Evolutionary conservation across 495 filamentous ascomycete species (phyloP).

Genomic region (Podospora tetraspora): DNA sequence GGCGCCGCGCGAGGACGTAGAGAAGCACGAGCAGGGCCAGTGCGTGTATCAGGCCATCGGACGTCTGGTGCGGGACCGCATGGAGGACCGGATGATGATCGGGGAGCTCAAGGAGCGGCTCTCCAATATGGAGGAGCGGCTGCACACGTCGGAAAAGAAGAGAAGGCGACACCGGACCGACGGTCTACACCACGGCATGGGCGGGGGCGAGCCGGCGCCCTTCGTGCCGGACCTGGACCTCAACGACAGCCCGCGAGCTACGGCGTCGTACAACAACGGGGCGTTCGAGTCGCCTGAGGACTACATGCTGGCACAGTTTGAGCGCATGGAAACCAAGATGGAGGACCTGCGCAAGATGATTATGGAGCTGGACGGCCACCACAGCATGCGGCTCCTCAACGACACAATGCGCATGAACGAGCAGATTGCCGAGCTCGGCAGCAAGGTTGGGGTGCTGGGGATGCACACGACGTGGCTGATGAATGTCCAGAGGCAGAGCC

Average conservation of each 20-base stretch:
- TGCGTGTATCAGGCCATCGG: slow-evolving; percentile 30
- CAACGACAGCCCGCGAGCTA: slow-evolving; percentile 10
- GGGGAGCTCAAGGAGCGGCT: slow-evolving; percentile 23
- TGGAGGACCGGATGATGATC: slow-evolving; percentile 28
- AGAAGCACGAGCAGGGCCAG: slow-evolving; percentile 23
- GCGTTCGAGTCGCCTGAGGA: slow-evolving; percentile 22
- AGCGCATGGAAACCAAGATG: slow-evolving; percentile 43
- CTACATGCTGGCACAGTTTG: slow-evolving; percentile 43
- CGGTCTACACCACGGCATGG: not conserved
- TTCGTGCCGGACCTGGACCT: slow-evolving; percentile 10
- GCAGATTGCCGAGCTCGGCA: slow-evolving; percentile 48
- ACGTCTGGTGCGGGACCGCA: slow-evolving; percentile 15
- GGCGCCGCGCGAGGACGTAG: slow-evolving; percentile 30
- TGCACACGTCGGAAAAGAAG: slow-evolving; percentile 10
- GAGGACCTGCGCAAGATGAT: slow-evolving; percentile 41
- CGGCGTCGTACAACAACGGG: slow-evolving; percentile 11
- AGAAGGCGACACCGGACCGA: slow-evolving; percentile 1
- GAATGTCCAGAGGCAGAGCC: slow-evolving; percentile 32
- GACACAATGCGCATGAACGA: slow-evolving; percentile 47
- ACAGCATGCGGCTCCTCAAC: slow-evolving; percentile 46
- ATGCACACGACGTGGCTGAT: slow-evolving; percentile 55
- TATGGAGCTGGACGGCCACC: slow-evolving; percentile 43
- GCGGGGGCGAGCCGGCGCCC: not conserved
- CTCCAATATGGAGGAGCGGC: slow-evolving; percentile 8
- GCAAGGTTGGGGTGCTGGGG: slow-evolving; percentile 44